Base-by-base conservation (phyloP, 768 basidiomycete species). In the Strobilomyces dryophilus region DNA sequence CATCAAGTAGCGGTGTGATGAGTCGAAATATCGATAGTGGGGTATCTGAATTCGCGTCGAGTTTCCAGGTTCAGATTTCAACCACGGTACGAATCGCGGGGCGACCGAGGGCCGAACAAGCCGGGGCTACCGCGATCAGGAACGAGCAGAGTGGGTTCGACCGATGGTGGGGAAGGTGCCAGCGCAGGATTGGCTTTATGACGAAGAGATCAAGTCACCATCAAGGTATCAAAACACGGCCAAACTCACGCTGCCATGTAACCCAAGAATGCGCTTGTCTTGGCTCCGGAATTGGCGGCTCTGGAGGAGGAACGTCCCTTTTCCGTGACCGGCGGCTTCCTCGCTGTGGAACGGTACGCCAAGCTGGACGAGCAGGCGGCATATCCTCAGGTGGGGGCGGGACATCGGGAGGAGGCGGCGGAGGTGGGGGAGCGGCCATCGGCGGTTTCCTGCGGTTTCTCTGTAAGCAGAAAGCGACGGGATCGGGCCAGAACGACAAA, bases 81-180 rank as follows among this genome's bases (percentile, higher is more conserved):
- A 45, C 58, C 43, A 39, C 41, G 65, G 50, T 58, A 66, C 6
- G 74, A 75, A 47, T 69, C 69, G 48, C 76, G 72, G 11, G 83
- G 85, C n/a, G 86, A 82, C 37, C 85, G 76, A 39, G 89, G 88
- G 31, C 90, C 90, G 63, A 92, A 92, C 55, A 92, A 69, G 29
- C 89, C 88, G 40, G 82, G 84, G 52, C 79, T 83, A 36, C 72
- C 70, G 45, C 71, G 73, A 11, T 77, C 78, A 27, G 86, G 84
- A 21, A 86, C 81, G 34, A 84, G 72, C 11, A 87, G 69, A 17
- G 79, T 81, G 18, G 86, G 76, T 52, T 81, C 79, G 47, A 77
- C 68, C 3, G 81, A 78, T 5, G 82, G 77, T n/a, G 86, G 80
- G 5, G 85, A 84, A 3, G 85, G 84, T 20, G 68, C 75, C 39